phyloP scores from a whole-genome alignment of 2,329 filamentous ascomycete species.

The Knoxdaviesia capensis region DNA sequence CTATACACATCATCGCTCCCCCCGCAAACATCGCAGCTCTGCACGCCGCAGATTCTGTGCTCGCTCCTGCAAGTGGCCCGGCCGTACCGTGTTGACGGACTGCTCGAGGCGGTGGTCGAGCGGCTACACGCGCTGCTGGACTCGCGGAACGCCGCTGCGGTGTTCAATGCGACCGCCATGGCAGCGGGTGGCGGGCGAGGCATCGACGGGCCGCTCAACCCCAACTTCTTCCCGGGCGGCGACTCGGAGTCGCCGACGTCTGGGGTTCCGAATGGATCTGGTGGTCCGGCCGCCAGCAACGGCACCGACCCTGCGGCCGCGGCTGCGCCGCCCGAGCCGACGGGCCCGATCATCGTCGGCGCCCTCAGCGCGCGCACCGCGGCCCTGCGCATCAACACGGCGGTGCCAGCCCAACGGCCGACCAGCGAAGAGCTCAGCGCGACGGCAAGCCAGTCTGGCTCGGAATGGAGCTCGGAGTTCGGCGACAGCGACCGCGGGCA shows the following conservation, averaged over 20 bases:
- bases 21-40: constrained; percentile 52
- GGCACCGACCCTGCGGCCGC: not conserved
- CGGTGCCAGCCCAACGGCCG: constrained; percentile 14
- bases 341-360: constrained; percentile 14
- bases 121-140: constrained; percentile 77
- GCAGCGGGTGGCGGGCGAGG: constrained; percentile 81
- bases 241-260: constrained; percentile 13
- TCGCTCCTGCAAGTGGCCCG: constrained; percentile 84
- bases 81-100: constrained; percentile 80
- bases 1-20: constrained; percentile 86
- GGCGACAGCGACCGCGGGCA: constrained; percentile 22
- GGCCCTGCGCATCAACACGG: constrained; percentile 27
- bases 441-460: constrained; percentile 28
- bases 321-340: constrained; percentile 6
- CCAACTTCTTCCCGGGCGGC: constrained; percentile 36
- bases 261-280: constrained; percentile 2
- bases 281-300: constrained; percentile 1
- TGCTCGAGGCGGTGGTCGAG: constrained; percentile 84
- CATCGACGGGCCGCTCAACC: constrained; percentile 46
- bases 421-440: constrained; percentile 28
- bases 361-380: constrained; percentile 15
- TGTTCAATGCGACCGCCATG: constrained; percentile 98
- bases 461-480: constrained; percentile 35
- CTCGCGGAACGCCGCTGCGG: constrained; percentile 81
- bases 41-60: constrained; percentile 88